Conservation (phyloP, 2,329 filamentous ascomycete species). For the Plectosphaerella sp. region DNA sequence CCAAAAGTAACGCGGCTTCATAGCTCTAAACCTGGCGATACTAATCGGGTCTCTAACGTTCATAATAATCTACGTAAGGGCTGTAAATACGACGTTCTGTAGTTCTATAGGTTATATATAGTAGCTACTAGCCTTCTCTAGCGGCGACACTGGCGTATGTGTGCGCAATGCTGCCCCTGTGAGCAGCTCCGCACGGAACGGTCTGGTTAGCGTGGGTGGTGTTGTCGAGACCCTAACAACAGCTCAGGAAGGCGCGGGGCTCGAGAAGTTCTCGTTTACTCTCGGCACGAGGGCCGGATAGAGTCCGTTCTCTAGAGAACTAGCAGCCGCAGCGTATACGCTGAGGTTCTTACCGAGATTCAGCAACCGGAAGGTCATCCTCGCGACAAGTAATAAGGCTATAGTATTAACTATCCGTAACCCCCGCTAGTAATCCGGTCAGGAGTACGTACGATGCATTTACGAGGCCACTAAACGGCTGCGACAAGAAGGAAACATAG, state of each 20-base stretch:
- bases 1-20: conserved; percentile 9
- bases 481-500: background rate
- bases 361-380: conserved; percentile 4
- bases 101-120: conserved; percentile 1
- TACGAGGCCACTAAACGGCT: conserved; percentile 11
- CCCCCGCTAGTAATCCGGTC: conserved; percentile 12
- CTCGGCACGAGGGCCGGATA: conserved; percentile 12
- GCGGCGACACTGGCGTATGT: conserved; percentile 1
- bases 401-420: conserved; percentile 9
- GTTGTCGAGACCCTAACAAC: conserved; percentile 1
- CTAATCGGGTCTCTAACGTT: conserved; percentile 12
- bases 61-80: conserved; percentile 11
- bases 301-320: conserved; percentile 12
- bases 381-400: conserved; percentile 13
- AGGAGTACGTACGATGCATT: conserved; percentile 13
- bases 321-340: conserved; percentile 12
- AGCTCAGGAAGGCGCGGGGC: conserved; percentile 1
- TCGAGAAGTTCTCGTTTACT: conserved; percentile 13
- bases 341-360: conserved; percentile 7
- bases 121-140: conserved; percentile 1
- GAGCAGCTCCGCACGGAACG: conserved; percentile 13
- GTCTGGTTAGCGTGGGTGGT: conserved; percentile 12
- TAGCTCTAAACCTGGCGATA: conserved; percentile 11
- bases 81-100: conserved; percentile 1
- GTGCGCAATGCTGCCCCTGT: conserved; percentile 3